Base-by-base conservation (phyloP, 345 rosid species). In the Populus tremula region DNA sequence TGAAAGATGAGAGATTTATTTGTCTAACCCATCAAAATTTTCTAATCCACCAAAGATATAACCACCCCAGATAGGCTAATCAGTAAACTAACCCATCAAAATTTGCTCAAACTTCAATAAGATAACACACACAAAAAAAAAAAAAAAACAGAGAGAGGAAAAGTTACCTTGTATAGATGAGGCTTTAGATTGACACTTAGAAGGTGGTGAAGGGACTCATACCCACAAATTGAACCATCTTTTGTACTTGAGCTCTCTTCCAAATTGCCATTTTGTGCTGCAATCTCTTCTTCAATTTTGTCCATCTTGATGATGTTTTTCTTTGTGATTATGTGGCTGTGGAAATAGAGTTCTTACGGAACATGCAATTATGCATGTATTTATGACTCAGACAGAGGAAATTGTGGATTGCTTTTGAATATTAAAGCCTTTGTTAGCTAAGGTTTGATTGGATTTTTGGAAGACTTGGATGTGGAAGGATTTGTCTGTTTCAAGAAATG, bases 181-280 rank as follows among this genome's bases (percentile, higher is more conserved):
- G 97, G 99, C 69, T 88, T 77, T 83, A 95, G 99, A 86, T 95
- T 93, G 13, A 82, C 73, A 10, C 89, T 83, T 33, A 95, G 84
- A 83, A 95, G 96, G 61, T 82, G 87, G 63, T 90, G 87, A 56
- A 93, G 90, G 5, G 98, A 93, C 12, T 95, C 92, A 78, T 92
- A 89, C 50, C 98, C 99, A 77, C 92, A 86, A 74, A 91, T 82
- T 8, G 98, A 89, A 75, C 94, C 96, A 35, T 71, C 79, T 39
- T 67, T 69, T 17, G 29, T 36, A 61, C 45, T 68, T 11, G 68
- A 2, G 23, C 16, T 54, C 5, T 36, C 76, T 49, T 45, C 36
- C n/a, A n/a, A 8, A 45, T 4, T 16, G 33, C 18, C 35, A 27
- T 61, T 36, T 11, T 67, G 4, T 45, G 50, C 17, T 45, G 50